Evolutionary conservation across 169 alveolate genomes (phyloP).

Genomic region (Blepharisma undulans): DNA sequence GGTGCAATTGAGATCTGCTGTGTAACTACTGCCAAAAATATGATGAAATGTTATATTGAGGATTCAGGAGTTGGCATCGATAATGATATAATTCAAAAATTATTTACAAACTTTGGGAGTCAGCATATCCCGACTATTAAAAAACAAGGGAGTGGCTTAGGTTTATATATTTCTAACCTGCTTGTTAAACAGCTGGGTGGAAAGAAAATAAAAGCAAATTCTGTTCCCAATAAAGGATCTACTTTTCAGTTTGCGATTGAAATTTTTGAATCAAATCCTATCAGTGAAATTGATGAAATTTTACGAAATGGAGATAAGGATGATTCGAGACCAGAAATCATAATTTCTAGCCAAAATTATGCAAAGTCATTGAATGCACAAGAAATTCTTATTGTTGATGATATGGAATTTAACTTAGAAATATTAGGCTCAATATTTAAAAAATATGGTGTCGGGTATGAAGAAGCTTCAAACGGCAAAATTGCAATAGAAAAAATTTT

Average conservation of each 20-base stretch:
- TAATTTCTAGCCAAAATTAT: not conserved
- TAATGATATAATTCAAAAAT: not conserved
- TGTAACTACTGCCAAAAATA: not conserved
- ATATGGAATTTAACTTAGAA: not conserved
- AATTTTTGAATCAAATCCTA: not conserved
- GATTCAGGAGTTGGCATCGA: slow-evolving; percentile 33
- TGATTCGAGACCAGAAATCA: not conserved
- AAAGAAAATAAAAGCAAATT: not conserved
- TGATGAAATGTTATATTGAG: not conserved
- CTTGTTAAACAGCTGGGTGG: slow-evolving; percentile 21
- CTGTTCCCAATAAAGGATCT: slow-evolving; percentile 18
- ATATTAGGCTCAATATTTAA: not conserved
- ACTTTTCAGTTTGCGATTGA: not conserved
- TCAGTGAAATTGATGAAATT: not conserved
- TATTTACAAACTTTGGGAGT: not conserved
- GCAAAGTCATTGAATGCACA: not conserved
- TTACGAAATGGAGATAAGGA: not conserved
- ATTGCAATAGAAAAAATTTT: not conserved
- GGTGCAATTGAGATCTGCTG: slow-evolving; percentile 15
- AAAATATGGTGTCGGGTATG: not conserved
- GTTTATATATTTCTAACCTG: not conserved
- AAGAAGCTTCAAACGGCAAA: not conserved
- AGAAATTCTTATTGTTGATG: slow-evolving; percentile 19
- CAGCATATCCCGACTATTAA: not conserved
- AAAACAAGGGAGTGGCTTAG: slow-evolving; percentile 19